Percentiles rank a stretch among this genome's conserved stretches.
Conservation (phyloP, 192 early-diverging fungal species). For the Rhizophagus sp. region DNA sequence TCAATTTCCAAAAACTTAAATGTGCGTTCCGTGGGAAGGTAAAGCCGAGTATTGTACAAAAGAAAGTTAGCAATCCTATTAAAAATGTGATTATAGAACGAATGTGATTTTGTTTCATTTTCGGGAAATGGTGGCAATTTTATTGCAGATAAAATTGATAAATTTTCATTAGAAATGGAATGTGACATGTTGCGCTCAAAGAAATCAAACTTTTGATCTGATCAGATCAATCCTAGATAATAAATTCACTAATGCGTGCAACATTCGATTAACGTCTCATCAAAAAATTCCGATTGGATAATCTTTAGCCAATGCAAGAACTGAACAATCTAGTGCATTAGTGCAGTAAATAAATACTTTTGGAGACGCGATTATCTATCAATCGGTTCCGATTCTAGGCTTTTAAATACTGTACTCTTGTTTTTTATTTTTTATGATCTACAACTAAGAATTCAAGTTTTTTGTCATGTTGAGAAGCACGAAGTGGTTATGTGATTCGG, state of each 20-base stretch:
- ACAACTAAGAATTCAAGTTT: not conserved
- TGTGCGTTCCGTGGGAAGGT: slow-evolving; percentile 30
- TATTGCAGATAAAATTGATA: not conserved
- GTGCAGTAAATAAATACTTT: not conserved
- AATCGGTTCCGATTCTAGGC: not conserved
- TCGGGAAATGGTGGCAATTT: not conserved
- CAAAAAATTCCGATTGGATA: slow-evolving; percentile 5
- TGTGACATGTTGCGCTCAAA: not conserved
- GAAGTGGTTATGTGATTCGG: slow-evolving; percentile 11
- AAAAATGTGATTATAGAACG: not conserved
- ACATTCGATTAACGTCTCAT: not conserved
- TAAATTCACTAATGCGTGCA: not conserved
- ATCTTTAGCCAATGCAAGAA: not conserved
- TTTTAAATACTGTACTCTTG: not conserved
- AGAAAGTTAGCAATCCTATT: slow-evolving; percentile 31
- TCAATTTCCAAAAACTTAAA: slow-evolving; percentile 37
- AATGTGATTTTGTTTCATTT: slow-evolving; percentile 1
- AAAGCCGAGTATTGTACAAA: slow-evolving; percentile 29
- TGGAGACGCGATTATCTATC: slow-evolving; percentile 7
- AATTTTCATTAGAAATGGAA: not conserved
- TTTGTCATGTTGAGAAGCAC: slow-evolving; percentile 12
- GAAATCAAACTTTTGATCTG: not conserved
- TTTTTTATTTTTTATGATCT: not conserved
- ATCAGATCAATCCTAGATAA: not conserved
- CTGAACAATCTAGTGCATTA: not conserved